Conservation (phyloP, 2,329 filamentous ascomycete genomes). For the Hypoxylon sp. region DNA sequence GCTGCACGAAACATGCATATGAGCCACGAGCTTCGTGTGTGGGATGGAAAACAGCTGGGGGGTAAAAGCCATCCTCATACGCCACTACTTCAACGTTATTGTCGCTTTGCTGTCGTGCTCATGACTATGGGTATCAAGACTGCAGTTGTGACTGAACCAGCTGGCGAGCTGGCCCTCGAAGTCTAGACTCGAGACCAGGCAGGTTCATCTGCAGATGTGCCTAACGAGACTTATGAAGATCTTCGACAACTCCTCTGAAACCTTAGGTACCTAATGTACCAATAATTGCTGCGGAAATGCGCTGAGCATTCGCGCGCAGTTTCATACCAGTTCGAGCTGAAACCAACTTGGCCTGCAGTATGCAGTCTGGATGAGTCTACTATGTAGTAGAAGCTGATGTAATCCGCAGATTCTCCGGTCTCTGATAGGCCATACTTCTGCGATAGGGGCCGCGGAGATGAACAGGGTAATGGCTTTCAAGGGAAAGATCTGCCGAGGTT, state of each 20-base stretch:
- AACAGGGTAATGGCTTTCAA: neutral
- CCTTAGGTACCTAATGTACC: neutral
- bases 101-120: conserved; percentile 5
- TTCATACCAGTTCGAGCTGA: neutral
- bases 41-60: neutral
- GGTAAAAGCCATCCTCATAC: neutral
- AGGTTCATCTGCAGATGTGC: conserved; percentile 10
- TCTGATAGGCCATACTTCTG: conserved; percentile 7
- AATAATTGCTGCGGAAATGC: neutral
- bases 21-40: neutral
- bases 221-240: conserved; percentile 3
- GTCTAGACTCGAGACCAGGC: conserved; percentile 15
- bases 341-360: conserved; percentile 1
- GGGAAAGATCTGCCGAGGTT: neutral
- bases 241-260: conserved; percentile 2
- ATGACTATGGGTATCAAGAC: neutral
- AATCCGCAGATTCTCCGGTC: neutral
- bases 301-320: neutral
- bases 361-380: neutral
- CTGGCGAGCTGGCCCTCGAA: neutral
- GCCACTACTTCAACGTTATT: neutral
- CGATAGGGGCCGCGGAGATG: conserved; percentile 3
- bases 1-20: conserved; percentile 7
- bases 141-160: neutral
- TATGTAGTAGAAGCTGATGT: conserved; percentile 1